Conservation (phyloP, 805 yeast genomes). For the Candida peoriensis region DNA sequence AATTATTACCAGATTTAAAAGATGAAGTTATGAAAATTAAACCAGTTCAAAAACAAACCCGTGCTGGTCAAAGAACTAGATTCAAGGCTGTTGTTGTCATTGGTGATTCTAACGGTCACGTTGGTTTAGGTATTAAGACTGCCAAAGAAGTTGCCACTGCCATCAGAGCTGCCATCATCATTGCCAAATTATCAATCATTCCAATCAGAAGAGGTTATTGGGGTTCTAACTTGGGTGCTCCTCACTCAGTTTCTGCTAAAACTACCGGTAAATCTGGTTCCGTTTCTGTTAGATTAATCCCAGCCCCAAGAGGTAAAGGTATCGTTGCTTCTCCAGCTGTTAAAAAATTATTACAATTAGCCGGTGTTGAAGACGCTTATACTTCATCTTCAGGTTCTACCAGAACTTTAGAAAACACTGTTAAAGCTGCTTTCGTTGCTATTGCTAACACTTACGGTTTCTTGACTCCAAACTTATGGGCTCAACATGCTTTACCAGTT, state of each 20-base stretch:
- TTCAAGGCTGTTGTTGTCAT: constrained; percentile 99
- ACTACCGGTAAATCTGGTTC: constrained; percentile 99
- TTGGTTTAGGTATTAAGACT: constrained; percentile 99
- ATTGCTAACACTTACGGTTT: constrained; percentile 99
- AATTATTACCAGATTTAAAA: constrained; percentile 88
- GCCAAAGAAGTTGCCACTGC: constrained; percentile 99
- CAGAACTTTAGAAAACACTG: constrained; percentile 99
- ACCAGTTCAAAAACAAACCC: constrained; percentile 99
- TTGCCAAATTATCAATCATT: constrained; percentile 97
- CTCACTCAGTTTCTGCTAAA: constrained; percentile 97
- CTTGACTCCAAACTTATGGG: constrained; percentile 99
- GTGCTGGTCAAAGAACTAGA: constrained; percentile 99
- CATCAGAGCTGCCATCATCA: constrained; percentile 98
- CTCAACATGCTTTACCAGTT: constrained; percentile 72
- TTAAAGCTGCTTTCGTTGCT: constrained; percentile 99
- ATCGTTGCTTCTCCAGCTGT: constrained; percentile 99
- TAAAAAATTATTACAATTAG: constrained; percentile 97
- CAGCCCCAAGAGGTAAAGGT: constrained; percentile 99
- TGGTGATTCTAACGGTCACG: constrained; percentile 99
- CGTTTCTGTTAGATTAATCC: constrained; percentile 95
- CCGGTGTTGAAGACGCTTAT: constrained; percentile 99
- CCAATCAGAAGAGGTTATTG: constrained; percentile 99
- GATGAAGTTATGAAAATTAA: constrained; percentile 99
- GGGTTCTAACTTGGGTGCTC: constrained; percentile 99
- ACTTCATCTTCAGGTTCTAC: constrained; percentile 98